Percentiles rank a stretch among this genome's conserved stretches.
phyloP scores from a whole-genome alignment of 2,329 filamentous ascomycete genomes.

The Basipetospora chlamydospora region DNA sequence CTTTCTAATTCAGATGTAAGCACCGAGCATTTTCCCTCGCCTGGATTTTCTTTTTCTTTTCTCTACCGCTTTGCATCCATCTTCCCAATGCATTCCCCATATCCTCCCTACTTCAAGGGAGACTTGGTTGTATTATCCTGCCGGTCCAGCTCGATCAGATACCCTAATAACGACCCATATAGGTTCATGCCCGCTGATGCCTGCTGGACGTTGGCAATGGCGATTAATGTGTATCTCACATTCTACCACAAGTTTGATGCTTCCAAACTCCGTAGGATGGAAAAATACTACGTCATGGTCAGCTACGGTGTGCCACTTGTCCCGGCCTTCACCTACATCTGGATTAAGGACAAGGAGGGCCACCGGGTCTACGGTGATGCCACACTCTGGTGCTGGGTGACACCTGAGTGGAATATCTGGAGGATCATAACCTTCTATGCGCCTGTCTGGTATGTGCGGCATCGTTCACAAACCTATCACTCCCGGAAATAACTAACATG shows the following conservation, averaged over 20 bases:
- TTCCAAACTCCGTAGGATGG: conserved; percentile 44
- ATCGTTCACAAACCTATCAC: too few relatives aligned
- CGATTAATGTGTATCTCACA: conserved; percentile 63
- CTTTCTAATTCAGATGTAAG: conserved; percentile 71
- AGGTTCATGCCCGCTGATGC: conserved; percentile 63
- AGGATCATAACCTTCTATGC: conserved; percentile 59
- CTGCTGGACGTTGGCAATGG: conserved; percentile 64
- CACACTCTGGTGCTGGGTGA: conserved; percentile 67
- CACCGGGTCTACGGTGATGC: conserved; percentile 52
- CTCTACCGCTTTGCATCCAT: too few relatives aligned
- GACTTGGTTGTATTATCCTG: too few relatives aligned
- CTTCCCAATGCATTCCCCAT: too few relatives aligned
- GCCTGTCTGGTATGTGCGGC: conserved; percentile 33
- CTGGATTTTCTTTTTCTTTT: too few relatives aligned
- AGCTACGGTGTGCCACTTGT: conserved; percentile 59
- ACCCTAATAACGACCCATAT: too few relatives aligned
- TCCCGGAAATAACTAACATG: too few relatives aligned
- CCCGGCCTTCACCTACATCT: conserved; percentile 48
- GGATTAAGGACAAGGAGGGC: conserved; percentile 35
- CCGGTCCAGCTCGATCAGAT: too few relatives aligned
- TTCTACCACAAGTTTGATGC: conserved; percentile 58
- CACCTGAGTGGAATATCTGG: conserved; percentile 45
- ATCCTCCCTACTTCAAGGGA: too few relatives aligned
- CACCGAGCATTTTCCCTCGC: too few relatives aligned
- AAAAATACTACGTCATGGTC: conserved; percentile 48